Conservation (phyloP, 306 rosid genomes). For the Mucuna pruriens region DNA sequence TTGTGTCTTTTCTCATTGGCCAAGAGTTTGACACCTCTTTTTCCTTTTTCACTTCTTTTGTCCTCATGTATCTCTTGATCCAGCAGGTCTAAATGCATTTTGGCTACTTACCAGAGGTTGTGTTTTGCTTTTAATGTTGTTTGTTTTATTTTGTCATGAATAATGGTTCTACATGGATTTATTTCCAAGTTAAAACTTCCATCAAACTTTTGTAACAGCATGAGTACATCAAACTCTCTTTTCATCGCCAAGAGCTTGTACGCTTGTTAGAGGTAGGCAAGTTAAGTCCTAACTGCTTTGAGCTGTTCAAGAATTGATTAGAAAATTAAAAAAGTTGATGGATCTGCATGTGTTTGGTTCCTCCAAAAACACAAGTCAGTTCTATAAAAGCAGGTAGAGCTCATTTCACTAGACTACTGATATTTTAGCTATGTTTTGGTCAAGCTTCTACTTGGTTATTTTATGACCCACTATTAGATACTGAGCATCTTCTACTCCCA, state of each 20-base stretch:
- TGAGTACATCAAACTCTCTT: slow-evolving; percentile 8
- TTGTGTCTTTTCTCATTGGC: slow-evolving; percentile 35
- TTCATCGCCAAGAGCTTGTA: neutral
- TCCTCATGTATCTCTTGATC: slow-evolving; percentile 42
- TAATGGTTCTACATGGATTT: slow-evolving; percentile 30
- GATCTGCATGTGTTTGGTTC: slow-evolving; percentile 28
- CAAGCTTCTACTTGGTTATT: slow-evolving; percentile 8
- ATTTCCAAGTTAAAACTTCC: slow-evolving; percentile 28
- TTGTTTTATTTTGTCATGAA: slow-evolving; percentile 34
- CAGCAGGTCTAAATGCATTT: slow-evolving; percentile 55
- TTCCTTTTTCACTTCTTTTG: slow-evolving; percentile 12
- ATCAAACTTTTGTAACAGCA: slow-evolving; percentile 27
- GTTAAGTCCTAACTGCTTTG: slow-evolving; percentile 17
- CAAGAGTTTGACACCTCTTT: slow-evolving; percentile 26
- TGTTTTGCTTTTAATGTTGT: slow-evolving; percentile 30
- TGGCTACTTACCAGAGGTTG: slow-evolving; percentile 35
- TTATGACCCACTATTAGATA: neutral
- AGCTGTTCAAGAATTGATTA: slow-evolving; percentile 19
- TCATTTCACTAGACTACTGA: neutral
- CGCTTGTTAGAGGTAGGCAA: neutral
- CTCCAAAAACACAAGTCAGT: slow-evolving; percentile 10
- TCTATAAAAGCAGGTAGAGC: neutral
- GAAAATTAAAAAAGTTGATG: neutral
- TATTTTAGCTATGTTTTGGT: neutral
- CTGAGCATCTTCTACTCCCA: slow-evolving; percentile 21